phyloP scores from a whole-genome alignment of 192 early-diverging fungal genomes.

The Piromyces sp. region DNA sequence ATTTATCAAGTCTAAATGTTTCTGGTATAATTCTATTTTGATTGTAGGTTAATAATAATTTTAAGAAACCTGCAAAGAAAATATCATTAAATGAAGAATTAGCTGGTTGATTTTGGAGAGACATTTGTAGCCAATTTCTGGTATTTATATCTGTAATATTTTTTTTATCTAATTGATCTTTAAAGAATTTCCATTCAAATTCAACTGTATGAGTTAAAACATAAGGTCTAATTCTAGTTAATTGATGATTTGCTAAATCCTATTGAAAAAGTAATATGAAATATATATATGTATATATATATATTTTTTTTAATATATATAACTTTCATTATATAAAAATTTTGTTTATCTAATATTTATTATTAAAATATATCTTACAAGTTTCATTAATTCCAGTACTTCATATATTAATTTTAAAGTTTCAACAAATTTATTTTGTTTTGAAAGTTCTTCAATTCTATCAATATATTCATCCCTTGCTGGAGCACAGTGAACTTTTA shows the following conservation, averaged over 20 bases:
- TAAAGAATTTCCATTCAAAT: conserved; percentile 54
- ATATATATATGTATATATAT: too few species aligned
- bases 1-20: background rate
- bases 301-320: too few species aligned
- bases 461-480: conserved; percentile 45
- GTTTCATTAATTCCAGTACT: conserved; percentile 49
- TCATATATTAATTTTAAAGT: conserved; percentile 59
- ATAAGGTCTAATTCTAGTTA: conserved; percentile 45
- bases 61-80: background rate
- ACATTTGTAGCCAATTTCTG: background rate
- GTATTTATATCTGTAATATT: background rate
- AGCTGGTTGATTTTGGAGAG: background rate
- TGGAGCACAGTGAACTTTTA: conserved; percentile 53
- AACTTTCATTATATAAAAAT: too few species aligned
- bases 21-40: background rate
- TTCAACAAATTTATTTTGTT: conserved; percentile 35
- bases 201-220: conserved; percentile 45
- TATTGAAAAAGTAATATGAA: too few species aligned
- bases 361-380: conserved; percentile 9
- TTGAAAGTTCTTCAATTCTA: conserved; percentile 29
- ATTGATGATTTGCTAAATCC: conserved; percentile 48
- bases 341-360: too few species aligned
- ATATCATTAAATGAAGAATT: background rate
- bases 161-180: background rate
- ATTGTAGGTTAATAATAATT: background rate